phyloP scores from a whole-genome alignment of 768 basidiomycete species.

The Calocera viscosa region DNA sequence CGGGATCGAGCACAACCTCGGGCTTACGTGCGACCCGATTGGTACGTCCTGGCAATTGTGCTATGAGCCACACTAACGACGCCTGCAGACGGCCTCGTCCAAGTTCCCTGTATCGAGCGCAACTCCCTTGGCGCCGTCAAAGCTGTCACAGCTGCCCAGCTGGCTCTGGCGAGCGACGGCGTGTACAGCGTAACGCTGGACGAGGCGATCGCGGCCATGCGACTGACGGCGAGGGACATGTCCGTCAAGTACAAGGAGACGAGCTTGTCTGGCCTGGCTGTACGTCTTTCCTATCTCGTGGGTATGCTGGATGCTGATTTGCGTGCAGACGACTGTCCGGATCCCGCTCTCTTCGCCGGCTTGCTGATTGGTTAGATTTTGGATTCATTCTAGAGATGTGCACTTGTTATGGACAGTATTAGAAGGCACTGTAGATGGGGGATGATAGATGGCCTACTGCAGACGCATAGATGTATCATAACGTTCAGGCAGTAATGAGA shows the following conservation, averaged over 20 bases:
- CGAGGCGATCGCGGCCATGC: constrained; percentile 92
- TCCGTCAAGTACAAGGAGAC: constrained; percentile 94
- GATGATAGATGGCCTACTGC: no score
- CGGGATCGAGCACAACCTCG: constrained; percentile 75
- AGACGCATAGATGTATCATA: no score
- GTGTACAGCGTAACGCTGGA: constrained; percentile 79
- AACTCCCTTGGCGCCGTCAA: constrained; percentile 56
- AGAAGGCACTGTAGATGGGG: no score
- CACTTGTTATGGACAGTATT: no score
- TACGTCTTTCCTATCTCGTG: constrained; percentile 25
- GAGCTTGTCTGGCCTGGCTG: constrained; percentile 53
- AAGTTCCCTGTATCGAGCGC: constrained; percentile 88
- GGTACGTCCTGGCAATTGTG: constrained; percentile 22
- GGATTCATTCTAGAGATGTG: no score
- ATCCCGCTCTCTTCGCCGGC: constrained; percentile 79
- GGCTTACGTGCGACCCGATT: constrained; percentile 88
- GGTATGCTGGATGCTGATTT: constrained; percentile 15
- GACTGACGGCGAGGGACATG: constrained; percentile 75
- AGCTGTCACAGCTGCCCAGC: constrained; percentile 84
- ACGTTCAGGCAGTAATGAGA: no score
- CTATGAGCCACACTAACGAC: background rate
- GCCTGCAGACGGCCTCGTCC: constrained; percentile 56
- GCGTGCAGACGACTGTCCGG: constrained; percentile 52
- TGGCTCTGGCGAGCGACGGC: constrained; percentile 85
- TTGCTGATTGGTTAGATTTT: constrained; percentile 34